Evolutionary conservation across 352 stramenopile species (phyloP).

Genomic region (Globisporangium takayamanum): DNA sequence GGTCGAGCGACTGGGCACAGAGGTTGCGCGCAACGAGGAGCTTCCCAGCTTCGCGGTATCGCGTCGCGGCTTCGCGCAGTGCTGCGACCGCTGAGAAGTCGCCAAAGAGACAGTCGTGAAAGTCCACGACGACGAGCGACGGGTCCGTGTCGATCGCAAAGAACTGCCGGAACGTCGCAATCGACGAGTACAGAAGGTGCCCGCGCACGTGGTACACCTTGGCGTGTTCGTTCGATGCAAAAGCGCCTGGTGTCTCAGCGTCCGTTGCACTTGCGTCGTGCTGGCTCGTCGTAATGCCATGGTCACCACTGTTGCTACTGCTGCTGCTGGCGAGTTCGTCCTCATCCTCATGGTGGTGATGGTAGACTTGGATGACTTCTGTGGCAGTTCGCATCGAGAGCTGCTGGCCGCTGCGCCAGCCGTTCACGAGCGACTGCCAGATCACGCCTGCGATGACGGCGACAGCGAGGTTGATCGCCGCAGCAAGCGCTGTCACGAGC

Average conservation of each 20-base stretch:
- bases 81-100: slow-evolving; percentile 84
- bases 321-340: not conserved
- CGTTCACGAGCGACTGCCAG: slow-evolving; percentile 76
- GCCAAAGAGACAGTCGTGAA: slow-evolving; percentile 58
- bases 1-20: slow-evolving; percentile 40
- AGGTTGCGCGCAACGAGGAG: slow-evolving; percentile 61
- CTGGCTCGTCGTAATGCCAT: slow-evolving; percentile 2
- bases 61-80: slow-evolving; percentile 62
- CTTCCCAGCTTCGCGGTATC: slow-evolving; percentile 73
- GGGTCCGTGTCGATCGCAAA: slow-evolving; percentile 68
- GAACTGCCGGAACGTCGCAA: slow-evolving; percentile 68
- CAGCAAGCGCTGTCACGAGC: slow-evolving; percentile 77
- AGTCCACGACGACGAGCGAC: slow-evolving; percentile 64
- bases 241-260: slow-evolving; percentile 19
- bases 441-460: slow-evolving; percentile 82
- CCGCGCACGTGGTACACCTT: slow-evolving; percentile 76
- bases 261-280: slow-evolving; percentile 2
- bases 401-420: slow-evolving; percentile 65
- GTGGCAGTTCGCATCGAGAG: slow-evolving; percentile 29
- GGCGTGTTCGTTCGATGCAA: slow-evolving; percentile 13
- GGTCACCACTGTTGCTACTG: slow-evolving; percentile 24
- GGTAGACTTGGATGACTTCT: slow-evolving; percentile 27
- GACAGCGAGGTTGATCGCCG: slow-evolving; percentile 83
- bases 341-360: slow-evolving; percentile 8
- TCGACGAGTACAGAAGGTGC: slow-evolving; percentile 77